phyloP scores from a whole-genome alignment of 495 filamentous ascomycete genomes.

The Annulohypoxylon moriforme region DNA sequence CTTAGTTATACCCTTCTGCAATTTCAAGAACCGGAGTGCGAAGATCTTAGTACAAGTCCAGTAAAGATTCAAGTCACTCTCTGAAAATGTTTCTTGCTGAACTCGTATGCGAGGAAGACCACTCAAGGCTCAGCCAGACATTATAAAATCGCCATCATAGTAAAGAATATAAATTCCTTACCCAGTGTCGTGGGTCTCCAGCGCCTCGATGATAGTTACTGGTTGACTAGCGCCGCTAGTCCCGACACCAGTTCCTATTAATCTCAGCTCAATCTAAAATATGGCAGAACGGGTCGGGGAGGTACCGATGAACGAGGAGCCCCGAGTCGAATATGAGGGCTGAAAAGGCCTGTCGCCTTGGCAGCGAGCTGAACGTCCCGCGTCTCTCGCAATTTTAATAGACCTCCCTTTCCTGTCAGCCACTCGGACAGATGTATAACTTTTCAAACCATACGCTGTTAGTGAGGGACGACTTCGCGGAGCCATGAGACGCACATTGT shows the following conservation, averaged over 20 bases:
- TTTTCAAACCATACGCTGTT: not conserved
- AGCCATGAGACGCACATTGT: slow-evolving; percentile 21
- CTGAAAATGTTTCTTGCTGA: not conserved
- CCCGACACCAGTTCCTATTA: slow-evolving; percentile 11
- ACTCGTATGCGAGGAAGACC: not conserved
- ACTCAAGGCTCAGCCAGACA: not conserved
- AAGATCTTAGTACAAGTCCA: not conserved
- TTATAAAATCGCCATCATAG: not conserved
- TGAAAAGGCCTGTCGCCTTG: slow-evolving; percentile 26
- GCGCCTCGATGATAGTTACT: slow-evolving; percentile 7
- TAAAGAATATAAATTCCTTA: not conserved
- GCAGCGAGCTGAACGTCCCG: slow-evolving; percentile 17
- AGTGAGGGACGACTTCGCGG: not conserved
- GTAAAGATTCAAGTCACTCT: not conserved
- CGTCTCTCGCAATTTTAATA: slow-evolving; percentile 9
- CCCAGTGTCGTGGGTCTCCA: slow-evolving; percentile 11
- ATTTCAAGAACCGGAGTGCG: not conserved
- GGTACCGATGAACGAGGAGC: not conserved
- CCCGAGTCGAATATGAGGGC: not conserved
- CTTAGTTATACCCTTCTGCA: not conserved
- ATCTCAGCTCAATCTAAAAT: slow-evolving; percentile 2
- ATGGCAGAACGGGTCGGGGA: not conserved
- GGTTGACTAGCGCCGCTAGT: slow-evolving; percentile 16
- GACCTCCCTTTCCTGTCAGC: not conserved
- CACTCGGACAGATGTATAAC: not conserved